Percentiles rank a stretch among this genome's conserved stretches.
Conservation (phyloP, 345 rosid species). For the Geranium rotundifolium region DNA sequence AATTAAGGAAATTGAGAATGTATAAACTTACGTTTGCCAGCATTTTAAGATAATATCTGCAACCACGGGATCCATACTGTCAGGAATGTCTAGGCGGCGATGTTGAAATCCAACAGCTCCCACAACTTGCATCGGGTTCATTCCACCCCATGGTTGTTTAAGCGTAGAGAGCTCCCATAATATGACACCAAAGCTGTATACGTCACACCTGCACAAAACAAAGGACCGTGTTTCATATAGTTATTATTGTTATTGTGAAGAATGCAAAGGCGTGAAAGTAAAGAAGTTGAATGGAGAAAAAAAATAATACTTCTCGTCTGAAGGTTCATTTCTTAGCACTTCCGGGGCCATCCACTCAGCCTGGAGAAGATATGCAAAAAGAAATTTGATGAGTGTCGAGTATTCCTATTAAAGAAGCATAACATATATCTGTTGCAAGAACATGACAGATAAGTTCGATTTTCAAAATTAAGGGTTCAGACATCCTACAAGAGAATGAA, state of each 20-base stretch:
- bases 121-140: slow-evolving; percentile 99
- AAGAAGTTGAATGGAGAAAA: neutral
- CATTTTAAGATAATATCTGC: slow-evolving; percentile 70
- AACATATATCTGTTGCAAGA: too few relatives aligned
- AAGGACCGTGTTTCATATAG: slow-evolving; percentile 3
- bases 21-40: slow-evolving; percentile 86
- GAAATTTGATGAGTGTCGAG: too few relatives aligned
- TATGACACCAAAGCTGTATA: slow-evolving; percentile 86
- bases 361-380: slow-evolving; percentile 23
- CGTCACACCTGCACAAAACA: slow-evolving; percentile 63
- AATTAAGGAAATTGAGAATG: too few relatives aligned
- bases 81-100: slow-evolving; percentile 78
- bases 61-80: slow-evolving; percentile 45
- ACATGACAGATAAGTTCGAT: too few relatives aligned
- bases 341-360: slow-evolving; percentile 99
- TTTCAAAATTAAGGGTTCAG: too few relatives aligned
- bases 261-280: neutral
- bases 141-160: slow-evolving; percentile 93
- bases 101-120: slow-evolving; percentile 98
- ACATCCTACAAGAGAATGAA: too few relatives aligned
- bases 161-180: slow-evolving; percentile 85
- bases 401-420: too few relatives aligned
- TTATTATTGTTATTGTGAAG: neutral
- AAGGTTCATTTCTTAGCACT: slow-evolving; percentile 92
- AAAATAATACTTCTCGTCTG: slow-evolving; percentile 69